Evolutionary conservation across 2,329 filamentous ascomycete species (phyloP), one percentile per base, ranked within the genome.

Genomic region (Pyricularia pennisetigena): DNA sequence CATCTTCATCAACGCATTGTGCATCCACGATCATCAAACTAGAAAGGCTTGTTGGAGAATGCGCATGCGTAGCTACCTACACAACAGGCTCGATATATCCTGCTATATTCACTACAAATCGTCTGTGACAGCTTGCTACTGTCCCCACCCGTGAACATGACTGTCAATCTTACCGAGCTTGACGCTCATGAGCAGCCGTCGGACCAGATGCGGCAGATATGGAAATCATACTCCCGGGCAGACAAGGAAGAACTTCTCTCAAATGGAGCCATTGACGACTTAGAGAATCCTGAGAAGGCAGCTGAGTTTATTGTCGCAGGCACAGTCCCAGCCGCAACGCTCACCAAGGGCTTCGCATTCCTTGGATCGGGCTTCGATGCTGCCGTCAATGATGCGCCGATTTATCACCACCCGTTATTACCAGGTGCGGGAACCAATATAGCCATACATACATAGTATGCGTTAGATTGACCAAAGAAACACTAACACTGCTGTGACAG

Each of bases 171-270:
- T 32, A 78, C 76, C 29, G 81, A 83, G 24, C 81, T 94, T 2
- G 90, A 97, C 78, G 89, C 93, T 30, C 87, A 94, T 76, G 88
- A 93, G 77, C 88, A 89, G 73, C 92, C 93, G 1, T 91, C 93
- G 3, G 86, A 88, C 14, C 78, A 82, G 66, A 82, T 97, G 72
- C 88, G 89, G 70, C 80, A 84, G 64, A 80, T 88, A 68, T 97
- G 93, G 86, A 97, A 97, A 77, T 80, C 80, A 61, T 92, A 90
- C 72, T 87, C 90, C 28, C 89, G 85, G 71, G 82, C 86, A 54
- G 84, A 88, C 0, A 77, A 83, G 3, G 73, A 78, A 8, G 80
- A 82, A 1, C 77, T 91, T n/a, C 73, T 82, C 7, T 72, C 79
- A 10, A 84, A 88, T 71, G 78, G 83, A 24, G 81, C 84, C 20